Conservation (phyloP, 441 rosid species). For the Euphorbia celastroides region DNA sequence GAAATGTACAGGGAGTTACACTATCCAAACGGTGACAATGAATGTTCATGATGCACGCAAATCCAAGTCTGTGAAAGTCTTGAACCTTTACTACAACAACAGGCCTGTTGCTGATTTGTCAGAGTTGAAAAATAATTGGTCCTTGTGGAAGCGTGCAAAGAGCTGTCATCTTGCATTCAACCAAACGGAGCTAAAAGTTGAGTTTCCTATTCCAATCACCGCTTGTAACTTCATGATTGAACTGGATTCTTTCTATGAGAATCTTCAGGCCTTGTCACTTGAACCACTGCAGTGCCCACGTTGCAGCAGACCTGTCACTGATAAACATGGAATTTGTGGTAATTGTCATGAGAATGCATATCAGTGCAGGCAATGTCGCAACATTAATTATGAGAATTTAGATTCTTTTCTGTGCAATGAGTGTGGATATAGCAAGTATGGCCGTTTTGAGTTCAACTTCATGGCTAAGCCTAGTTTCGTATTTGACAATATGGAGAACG, state of each 20-base stretch:
- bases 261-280: conserved; percentile 99
- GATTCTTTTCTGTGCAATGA: conserved; percentile 99
- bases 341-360: conserved; percentile 99
- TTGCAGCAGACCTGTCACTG: conserved; percentile 97
- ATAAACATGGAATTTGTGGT: conserved; percentile 97
- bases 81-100: conserved; percentile 97
- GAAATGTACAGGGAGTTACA: conserved; percentile 99
- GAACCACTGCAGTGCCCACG: conserved; percentile 99
- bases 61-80: conserved; percentile 97
- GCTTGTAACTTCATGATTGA: conserved; percentile 99
- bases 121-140: conserved; percentile 99
- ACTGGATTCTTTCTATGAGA: conserved; percentile 99
- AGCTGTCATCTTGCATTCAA: conserved; percentile 98
- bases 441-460: conserved; percentile 99
- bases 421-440: conserved; percentile 99
- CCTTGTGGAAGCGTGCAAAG: conserved; percentile 99
- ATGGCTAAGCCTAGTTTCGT: conserved; percentile 99
- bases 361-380: conserved; percentile 99
- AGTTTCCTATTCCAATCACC: conserved; percentile 98
- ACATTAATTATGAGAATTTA: conserved; percentile 96
- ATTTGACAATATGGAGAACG: conserved; percentile 99
- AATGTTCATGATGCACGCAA: conserved; percentile 99
- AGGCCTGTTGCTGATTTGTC: conserved; percentile 98
- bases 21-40: conserved; percentile 97
- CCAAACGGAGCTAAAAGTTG: conserved; percentile 99